Conservation (phyloP, 2,329 filamentous ascomycete genomes). For the Emydomyces testavorans region DNA sequence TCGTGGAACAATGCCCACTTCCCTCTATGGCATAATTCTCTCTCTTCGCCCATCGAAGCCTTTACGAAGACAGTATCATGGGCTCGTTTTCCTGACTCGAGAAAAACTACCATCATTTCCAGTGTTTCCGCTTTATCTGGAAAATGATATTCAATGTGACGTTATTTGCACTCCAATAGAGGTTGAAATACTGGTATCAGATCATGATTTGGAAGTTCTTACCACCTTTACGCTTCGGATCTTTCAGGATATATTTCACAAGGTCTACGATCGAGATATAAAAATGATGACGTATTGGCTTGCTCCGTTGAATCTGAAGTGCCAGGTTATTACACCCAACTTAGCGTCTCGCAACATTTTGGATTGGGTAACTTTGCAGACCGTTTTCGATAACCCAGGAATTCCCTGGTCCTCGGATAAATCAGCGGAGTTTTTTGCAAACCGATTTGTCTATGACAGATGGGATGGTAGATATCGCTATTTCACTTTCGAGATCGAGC, state of each 20-base stretch:
- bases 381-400: conserved; percentile 29
- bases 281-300: conserved; percentile 72
- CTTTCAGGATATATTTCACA: conserved; percentile 81
- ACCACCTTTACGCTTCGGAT: conserved; percentile 61
- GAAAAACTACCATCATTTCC: conserved; percentile 53
- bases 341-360: conserved; percentile 24
- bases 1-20: conserved; percentile 36
- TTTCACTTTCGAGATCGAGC: conserved; percentile 36
- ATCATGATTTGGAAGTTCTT: conserved; percentile 45
- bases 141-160: conserved; percentile 48
- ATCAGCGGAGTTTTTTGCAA: conserved; percentile 31
- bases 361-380: conserved; percentile 33
- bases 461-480: conserved; percentile 49
- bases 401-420: conserved; percentile 38
- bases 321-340: conserved; percentile 3
- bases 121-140: conserved; percentile 60
- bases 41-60: conserved; percentile 45
- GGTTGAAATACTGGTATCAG: conserved; percentile 30
- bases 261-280: conserved; percentile 56
- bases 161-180: conserved; percentile 42
- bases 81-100: conserved; percentile 61
- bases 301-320: conserved; percentile 43
- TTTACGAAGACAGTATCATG: conserved; percentile 49
- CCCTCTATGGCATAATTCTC: conserved; percentile 53
- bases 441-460: conserved; percentile 46